Conservation (phyloP, 805 yeast species). For the Candida hispaniensis region DNA sequence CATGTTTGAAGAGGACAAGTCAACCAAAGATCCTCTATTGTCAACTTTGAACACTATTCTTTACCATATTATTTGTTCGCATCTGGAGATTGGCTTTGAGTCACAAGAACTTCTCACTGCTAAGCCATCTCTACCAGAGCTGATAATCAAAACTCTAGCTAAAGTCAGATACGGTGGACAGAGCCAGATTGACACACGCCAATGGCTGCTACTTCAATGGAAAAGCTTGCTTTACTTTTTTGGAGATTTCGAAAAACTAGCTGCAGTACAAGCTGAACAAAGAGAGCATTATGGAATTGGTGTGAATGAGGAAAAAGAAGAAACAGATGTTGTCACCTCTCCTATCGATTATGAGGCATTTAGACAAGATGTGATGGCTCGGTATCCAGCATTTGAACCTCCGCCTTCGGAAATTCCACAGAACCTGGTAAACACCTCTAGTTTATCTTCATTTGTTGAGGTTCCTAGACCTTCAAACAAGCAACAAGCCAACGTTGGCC, state of each 20-base stretch:
- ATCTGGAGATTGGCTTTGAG: not conserved
- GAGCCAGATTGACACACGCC: conserved; percentile 29
- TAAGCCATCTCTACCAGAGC: not conserved
- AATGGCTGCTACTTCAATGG: conserved; percentile 40
- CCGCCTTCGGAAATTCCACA: conserved; percentile 40
- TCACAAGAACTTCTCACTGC: too few relatives aligned
- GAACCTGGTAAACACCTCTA: conserved; percentile 39
- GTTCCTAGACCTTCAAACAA: conserved; percentile 42
- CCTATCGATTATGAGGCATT: conserved; percentile 81
- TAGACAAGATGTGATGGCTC: conserved; percentile 57
- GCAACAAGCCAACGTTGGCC: conserved; percentile 35
- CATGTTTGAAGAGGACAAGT: too few relatives aligned
- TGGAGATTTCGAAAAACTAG: conserved; percentile 42
- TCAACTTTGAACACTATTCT: conserved; percentile 1
- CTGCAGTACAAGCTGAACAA: conserved; percentile 39
- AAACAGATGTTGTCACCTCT: conserved; percentile 46
- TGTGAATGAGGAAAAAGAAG: conserved; percentile 18
- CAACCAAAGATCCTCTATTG: too few relatives aligned
- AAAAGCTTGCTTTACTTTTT: conserved; percentile 44
- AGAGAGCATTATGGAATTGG: conserved; percentile 33
- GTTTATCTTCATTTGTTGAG: conserved; percentile 50
- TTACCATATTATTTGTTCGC: conserved; percentile 1
- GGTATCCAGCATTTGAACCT: conserved; percentile 62
- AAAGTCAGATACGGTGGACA: conserved; percentile 7
- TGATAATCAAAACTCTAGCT: conserved; percentile 2